Conservation (phyloP, 768 basidiomycete species). For the Rubroboletus pulcherrimus region DNA sequence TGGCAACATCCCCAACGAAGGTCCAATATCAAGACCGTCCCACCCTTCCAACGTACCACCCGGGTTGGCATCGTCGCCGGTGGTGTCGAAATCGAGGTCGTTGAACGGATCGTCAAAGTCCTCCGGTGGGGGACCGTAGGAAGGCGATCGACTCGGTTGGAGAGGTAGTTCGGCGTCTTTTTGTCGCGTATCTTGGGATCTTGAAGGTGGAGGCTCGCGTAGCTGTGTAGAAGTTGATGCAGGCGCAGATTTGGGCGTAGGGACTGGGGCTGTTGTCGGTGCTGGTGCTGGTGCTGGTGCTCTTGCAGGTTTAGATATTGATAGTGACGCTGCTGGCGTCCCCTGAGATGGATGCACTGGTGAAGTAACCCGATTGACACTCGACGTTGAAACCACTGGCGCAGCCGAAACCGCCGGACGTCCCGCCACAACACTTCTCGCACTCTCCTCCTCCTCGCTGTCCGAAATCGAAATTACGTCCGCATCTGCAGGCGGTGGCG, state of each 20-base stretch:
- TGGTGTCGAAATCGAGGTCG: slow-evolving; percentile 12
- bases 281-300: neutral
- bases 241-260: neutral
- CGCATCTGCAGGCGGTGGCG: slow-evolving; percentile 5
- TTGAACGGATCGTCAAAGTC: slow-evolving; percentile 15
- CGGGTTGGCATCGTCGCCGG: neutral
- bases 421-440: neutral
- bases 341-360: neutral
- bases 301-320: neutral
- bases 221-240: neutral
- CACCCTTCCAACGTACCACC: neutral
- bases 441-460: slow-evolving; percentile 17
- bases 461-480: slow-evolving; percentile 32
- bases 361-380: neutral
- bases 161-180: neutral
- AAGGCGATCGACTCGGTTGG: neutral
- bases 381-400: neutral
- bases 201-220: neutral
- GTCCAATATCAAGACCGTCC: slow-evolving; percentile 9
- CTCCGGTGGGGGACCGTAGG: slow-evolving; percentile 6
- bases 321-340: neutral
- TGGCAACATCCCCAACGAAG: slow-evolving; percentile 1
- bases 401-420: neutral
- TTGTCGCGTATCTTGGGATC: neutral
- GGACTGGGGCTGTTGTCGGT: neutral